Base-by-base conservation (phyloP, 1,284 basidiomycete species). In the Ustilago crameri region DNA sequence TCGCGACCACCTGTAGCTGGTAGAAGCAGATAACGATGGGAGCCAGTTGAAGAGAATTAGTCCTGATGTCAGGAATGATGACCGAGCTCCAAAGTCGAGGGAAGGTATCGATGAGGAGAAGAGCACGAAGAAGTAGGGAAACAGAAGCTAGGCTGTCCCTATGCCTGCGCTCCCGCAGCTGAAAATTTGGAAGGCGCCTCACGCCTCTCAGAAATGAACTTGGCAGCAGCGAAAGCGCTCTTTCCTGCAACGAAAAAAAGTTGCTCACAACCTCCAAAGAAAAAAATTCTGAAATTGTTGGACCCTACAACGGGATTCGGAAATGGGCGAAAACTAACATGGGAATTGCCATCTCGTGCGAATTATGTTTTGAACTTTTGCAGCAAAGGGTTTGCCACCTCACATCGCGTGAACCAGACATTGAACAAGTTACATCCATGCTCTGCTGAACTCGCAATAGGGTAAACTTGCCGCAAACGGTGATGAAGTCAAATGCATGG, bases 201-300 rank as follows among this genome's bases (percentile, higher is more conserved):
- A 8, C 8, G 32, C 8, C 32, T 34, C 32, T 38, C 18, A 15
- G 37, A 38, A 38, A 18, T 30, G n/a, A n/a, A n/a, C n/a, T n/a
- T n/a, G n/a, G n/a, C n/a, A n/a, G n/a, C n/a, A n/a, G n/a, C n/a
- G n/a, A n/a, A n/a, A n/a, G n/a, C n/a, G n/a, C n/a, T n/a, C n/a
- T n/a, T n/a, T n/a, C n/a, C n/a, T n/a, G n/a, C n/a, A n/a, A n/a
- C n/a, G 38, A 14, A 40, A 9, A 40, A 34, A 8, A 15, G 32
- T 8, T 34, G 38, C 38, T 9, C 9, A 3, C 38, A 15, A 15
- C 9, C 18, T 26, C 22, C 23, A 50, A 1, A 9, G 20, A 40
- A 34, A 51, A 51, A 51, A 51, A 53, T 40, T 53, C 43, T 45
- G 34, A 37, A 53, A 26, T 23, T 15, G 43, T 34, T 45, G 30